Percentiles rank a stretch among this genome's conserved stretches.
Evolutionary conservation across 345 rosid species (phyloP).

Genomic region (Cardamine resedifolia): DNA sequence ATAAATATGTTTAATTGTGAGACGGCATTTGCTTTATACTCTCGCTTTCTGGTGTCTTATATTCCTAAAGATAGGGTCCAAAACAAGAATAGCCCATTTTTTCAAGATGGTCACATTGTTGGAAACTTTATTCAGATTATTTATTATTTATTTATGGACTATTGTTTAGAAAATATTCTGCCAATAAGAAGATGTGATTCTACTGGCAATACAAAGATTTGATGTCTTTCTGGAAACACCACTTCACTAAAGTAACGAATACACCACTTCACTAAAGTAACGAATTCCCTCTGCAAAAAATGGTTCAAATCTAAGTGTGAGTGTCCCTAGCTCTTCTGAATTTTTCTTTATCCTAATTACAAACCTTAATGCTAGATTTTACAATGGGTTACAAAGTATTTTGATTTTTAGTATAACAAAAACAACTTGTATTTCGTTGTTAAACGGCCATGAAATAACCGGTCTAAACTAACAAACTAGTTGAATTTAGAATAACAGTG

Average conservation of each 20-base stretch:
- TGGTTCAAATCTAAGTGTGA: not conserved
- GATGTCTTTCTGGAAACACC: constrained; percentile 31
- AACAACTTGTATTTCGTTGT: not conserved
- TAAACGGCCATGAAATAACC: not conserved
- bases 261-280: constrained; percentile 7
- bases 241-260: constrained; percentile 12
- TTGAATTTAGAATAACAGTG: not conserved
- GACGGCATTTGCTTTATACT: constrained; percentile 31
- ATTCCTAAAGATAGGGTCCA: constrained; percentile 35
- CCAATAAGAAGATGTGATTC: constrained; percentile 39
- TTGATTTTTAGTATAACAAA: not conserved
- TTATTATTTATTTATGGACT: not conserved
- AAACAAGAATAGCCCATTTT: constrained; percentile 9
- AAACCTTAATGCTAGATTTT: constrained; percentile 20
- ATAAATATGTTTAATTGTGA: constrained; percentile 22
- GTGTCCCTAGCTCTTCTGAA: not conserved
- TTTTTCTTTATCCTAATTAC: not conserved
- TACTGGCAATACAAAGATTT: constrained; percentile 33
- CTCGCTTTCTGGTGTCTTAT: constrained; percentile 5
- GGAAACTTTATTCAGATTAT: not conserved
- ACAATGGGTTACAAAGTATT: constrained; percentile 13
- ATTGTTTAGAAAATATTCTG: constrained; percentile 20
- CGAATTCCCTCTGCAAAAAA: constrained; percentile 20
- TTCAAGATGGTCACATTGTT: constrained; percentile 16
- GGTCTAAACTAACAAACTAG: not conserved